These are phyloP conservation scores for Isabelozyma rhagii DNA, from an alignment of 805 yeast species.

Conservation along the genomic window DNA sequence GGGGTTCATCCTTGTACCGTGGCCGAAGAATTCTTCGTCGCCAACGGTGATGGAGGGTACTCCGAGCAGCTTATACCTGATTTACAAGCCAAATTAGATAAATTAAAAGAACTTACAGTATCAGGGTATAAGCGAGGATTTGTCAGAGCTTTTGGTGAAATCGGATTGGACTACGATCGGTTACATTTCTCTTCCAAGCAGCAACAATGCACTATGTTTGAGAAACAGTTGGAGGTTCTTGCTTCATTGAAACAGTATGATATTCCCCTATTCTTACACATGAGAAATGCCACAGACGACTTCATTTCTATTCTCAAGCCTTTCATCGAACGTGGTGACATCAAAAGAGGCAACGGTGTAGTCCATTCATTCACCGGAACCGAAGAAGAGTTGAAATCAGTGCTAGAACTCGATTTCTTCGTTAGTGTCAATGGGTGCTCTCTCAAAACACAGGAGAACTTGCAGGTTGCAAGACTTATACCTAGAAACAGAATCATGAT, in stretches of 20 bases:
- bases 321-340: conserved; percentile 45
- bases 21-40: conserved; percentile 35
- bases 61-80: conserved; percentile 35
- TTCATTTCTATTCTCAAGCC: conserved; percentile 65
- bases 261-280: conserved; percentile 84
- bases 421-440: conserved; percentile 95
- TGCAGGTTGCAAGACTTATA: conserved; percentile 60
- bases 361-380: conserved; percentile 96
- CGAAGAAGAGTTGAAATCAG: conserved; percentile 51
- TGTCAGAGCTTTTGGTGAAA: conserved; percentile 88
- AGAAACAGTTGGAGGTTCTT: conserved; percentile 67
- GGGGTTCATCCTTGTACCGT: conserved; percentile 97
- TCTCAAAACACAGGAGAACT: conserved; percentile 69
- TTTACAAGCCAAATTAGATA: conserved; percentile 41
- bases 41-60: conserved; percentile 12
- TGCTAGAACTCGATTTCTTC: conserved; percentile 59
- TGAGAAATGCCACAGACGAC: conserved; percentile 83
- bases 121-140: conserved; percentile 47
- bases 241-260: conserved; percentile 37
- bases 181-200: conserved; percentile 68
- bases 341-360: conserved; percentile 59
- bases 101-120: conserved; percentile 48
- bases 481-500: conserved; percentile 72
- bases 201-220: conserved; percentile 66
- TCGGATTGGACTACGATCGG: conserved; percentile 93